Conservation (phyloP, 495 filamentous ascomycete species). For the Aspergillus biplanus region DNA sequence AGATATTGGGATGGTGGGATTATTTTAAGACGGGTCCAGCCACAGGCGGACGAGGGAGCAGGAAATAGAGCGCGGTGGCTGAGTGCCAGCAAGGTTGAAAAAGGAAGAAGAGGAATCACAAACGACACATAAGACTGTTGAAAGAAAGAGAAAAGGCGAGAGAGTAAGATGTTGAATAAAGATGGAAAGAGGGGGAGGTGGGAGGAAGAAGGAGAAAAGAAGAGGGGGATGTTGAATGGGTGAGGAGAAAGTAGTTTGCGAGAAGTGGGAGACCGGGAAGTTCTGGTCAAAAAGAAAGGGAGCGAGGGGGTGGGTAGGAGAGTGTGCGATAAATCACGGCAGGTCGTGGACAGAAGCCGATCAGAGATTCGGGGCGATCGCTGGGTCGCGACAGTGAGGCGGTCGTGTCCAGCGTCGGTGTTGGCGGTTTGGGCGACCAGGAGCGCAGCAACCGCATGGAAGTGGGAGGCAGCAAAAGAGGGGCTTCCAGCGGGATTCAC, state of each 20-base stretch:
- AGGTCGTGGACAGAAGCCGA: constrained; percentile 30
- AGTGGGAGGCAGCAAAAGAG: constrained; percentile 26
- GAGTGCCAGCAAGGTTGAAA: constrained; percentile 21
- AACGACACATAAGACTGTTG: constrained; percentile 29
- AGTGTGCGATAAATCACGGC: constrained; percentile 24
- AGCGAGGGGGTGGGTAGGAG: constrained; percentile 21
- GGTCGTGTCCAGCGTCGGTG: constrained; percentile 28
- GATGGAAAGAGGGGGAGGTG: constrained; percentile 29
- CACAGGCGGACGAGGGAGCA: constrained; percentile 49
- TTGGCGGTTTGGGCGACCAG: constrained; percentile 25
- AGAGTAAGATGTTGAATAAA: constrained; percentile 36
- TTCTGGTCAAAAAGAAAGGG: constrained; percentile 27
- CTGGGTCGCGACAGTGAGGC: constrained; percentile 36
- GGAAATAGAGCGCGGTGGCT: constrained; percentile 19
- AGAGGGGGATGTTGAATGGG: constrained; percentile 33
- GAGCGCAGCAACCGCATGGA: constrained; percentile 22
- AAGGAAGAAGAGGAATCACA: constrained; percentile 42
- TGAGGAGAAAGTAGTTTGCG: constrained; percentile 30
- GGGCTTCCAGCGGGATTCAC: constrained; percentile 28
- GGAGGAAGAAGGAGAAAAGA: constrained; percentile 29
- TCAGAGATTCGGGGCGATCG: constrained; percentile 29
- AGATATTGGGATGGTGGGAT: constrained; percentile 40
- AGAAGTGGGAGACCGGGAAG: constrained; percentile 37
- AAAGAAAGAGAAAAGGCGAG: constrained; percentile 35
- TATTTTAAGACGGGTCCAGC: constrained; percentile 52